These are phyloP conservation scores for Alternaria triticimaculans DNA, from an alignment of 2,329 filamentous ascomycete genomes.

Conservation along the genomic window DNA sequence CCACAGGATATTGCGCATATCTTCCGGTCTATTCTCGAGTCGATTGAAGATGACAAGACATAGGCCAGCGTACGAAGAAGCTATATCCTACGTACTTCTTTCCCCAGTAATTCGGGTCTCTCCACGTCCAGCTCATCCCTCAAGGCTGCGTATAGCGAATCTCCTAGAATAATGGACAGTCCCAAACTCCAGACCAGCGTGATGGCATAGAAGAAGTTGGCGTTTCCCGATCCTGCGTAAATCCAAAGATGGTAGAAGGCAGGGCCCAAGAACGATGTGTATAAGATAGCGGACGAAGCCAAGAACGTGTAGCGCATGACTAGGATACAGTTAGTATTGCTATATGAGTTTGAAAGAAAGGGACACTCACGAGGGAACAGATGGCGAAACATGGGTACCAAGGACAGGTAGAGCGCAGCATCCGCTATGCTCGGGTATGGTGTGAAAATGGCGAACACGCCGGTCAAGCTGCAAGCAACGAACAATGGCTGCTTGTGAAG, in stretches of 20 bases:
- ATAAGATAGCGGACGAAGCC: slow-evolving; percentile 80
- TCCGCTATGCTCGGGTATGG: slow-evolving; percentile 95
- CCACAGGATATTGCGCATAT: background rate
- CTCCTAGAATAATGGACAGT: slow-evolving; percentile 83
- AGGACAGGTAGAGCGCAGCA: slow-evolving; percentile 81
- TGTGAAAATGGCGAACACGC: slow-evolving; percentile 94
- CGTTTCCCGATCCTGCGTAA: slow-evolving; percentile 95
- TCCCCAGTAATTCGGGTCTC: slow-evolving; percentile 85
- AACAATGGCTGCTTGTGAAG: slow-evolving; percentile 86
- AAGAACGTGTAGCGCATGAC: slow-evolving; percentile 95
- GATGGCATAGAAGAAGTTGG: slow-evolving; percentile 99
- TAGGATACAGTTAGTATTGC: slow-evolving; percentile 39
- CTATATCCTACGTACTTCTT: slow-evolving; percentile 85
- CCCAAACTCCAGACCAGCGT: slow-evolving; percentile 98
- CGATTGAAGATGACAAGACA: background rate
- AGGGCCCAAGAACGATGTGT: slow-evolving; percentile 86
- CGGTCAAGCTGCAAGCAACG: slow-evolving; percentile 81
- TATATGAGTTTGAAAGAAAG: background rate
- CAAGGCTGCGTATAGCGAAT: slow-evolving; percentile 85
- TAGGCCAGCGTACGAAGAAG: background rate
- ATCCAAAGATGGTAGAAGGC: slow-evolving; percentile 98
- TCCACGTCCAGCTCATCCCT: slow-evolving; percentile 95
- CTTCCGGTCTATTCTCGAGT: background rate
- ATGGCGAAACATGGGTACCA: slow-evolving; percentile 88
- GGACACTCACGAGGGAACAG: slow-evolving; percentile 74